Conservation (phyloP, 2,329 filamentous ascomycete genomes). For the Colletotrichum sp. region DNA sequence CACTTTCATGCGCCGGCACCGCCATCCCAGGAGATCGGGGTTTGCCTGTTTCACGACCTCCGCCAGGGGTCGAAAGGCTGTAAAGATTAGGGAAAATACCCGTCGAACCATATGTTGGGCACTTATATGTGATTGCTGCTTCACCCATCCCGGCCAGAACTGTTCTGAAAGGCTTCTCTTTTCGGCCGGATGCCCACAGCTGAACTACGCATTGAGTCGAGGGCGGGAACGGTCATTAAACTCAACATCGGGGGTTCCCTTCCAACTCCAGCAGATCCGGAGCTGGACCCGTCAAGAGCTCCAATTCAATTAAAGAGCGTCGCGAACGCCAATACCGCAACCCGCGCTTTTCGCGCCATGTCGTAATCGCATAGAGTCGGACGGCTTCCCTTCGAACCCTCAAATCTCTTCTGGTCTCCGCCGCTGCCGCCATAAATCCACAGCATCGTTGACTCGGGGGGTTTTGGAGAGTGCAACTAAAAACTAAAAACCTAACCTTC, state of each 20-base stretch:
- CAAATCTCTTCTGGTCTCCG: constrained; percentile 13
- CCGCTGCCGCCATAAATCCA: not conserved
- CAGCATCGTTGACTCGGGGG: not conserved
- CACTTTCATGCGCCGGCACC: constrained; percentile 15
- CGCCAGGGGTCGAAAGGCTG: not conserved
- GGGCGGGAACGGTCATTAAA: not conserved
- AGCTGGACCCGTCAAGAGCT: not conserved
- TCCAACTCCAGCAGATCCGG: not conserved
- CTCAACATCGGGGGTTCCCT: not conserved
- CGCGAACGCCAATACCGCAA: not conserved
- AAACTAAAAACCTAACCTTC: not conserved
- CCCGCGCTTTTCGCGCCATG: not conserved
- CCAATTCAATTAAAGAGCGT: not conserved
- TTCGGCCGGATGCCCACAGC: not conserved
- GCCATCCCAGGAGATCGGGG: not conserved
- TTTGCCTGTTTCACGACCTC: not conserved
- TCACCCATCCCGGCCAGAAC: not conserved
- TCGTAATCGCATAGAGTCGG: not conserved
- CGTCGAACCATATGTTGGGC: constrained; percentile 17
- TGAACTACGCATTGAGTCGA: not conserved
- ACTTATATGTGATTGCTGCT: not conserved
- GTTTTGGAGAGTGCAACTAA: not conserved
- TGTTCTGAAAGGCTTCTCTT: not conserved
- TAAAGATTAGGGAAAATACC: not conserved
- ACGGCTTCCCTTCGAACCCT: constrained; percentile 1